Evolutionary conservation across 495 filamentous ascomycete genomes (phyloP).

Genomic region (Trichoderma asperelloides): DNA sequence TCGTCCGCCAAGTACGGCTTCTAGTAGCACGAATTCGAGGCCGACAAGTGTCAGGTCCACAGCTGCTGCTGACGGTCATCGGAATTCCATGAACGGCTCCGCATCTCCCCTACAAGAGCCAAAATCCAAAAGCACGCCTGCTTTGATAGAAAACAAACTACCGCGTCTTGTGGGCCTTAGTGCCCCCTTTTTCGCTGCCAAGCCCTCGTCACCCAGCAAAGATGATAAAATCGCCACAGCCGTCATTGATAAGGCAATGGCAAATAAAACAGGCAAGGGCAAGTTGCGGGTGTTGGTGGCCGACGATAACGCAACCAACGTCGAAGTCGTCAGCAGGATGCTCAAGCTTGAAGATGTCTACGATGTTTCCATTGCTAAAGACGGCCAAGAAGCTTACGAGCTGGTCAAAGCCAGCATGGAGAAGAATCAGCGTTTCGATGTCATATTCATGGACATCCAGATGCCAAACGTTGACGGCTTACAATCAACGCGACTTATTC

Average conservation of each 20-base stretch:
- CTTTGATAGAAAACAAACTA: constrained; percentile 40
- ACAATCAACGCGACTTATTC: constrained; percentile 78
- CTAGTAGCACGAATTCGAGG: constrained; percentile 53
- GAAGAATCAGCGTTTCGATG: constrained; percentile 57
- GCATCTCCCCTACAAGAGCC: constrained; percentile 34
- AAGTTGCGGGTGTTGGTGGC: constrained; percentile 82
- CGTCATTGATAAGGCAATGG: constrained; percentile 32
- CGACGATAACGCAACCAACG: constrained; percentile 92
- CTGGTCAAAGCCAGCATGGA: constrained; percentile 77
- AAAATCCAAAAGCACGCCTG: constrained; percentile 21
- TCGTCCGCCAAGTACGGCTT: constrained; percentile 36
- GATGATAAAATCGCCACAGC: constrained; percentile 27
- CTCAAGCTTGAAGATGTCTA: constrained; percentile 48
- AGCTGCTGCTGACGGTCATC: constrained; percentile 13
- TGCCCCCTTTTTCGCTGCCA: constrained; percentile 74
- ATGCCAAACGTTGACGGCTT: constrained; percentile 93
- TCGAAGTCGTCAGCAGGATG: constrained; percentile 69
- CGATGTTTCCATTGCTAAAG: constrained; percentile 72
- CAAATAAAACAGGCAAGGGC: constrained; percentile 42
- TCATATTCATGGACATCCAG: constrained; percentile 93
- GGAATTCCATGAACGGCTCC: background rate
- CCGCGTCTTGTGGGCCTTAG: constrained; percentile 76
- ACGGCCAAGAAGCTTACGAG: constrained; percentile 85
- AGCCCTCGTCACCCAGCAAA: constrained; percentile 27
- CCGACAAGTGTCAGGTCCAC: constrained; percentile 52